Base-by-base conservation (phyloP, 805 yeast genomes). In the Metschnikowia kofuensis region DNA sequence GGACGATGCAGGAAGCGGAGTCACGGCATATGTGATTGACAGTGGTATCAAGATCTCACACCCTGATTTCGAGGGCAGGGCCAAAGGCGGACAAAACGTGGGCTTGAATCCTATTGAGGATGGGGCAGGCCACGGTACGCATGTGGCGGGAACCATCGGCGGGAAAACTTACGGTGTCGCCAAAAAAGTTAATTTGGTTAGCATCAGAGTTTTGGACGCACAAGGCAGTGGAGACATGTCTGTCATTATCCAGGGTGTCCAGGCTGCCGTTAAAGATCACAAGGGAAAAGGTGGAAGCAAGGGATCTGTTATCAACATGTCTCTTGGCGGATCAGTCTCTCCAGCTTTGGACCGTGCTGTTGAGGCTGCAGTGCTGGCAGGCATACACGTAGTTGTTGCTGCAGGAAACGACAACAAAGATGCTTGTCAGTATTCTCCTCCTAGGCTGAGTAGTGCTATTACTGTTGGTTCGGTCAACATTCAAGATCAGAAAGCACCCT, bases 401-500 rank as follows among this genome's bases (percentile, higher is more conserved):
- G 97, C 97, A 30, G 98, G 97, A 72, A 91, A 92, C 68, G 96
- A 87, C 64, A 85, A 87, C 66, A 87, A 84, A 59, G 96, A 91
- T 67, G 96, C 98, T 48, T 92, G 98, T 78, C 80, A 83, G 67
- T 80, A 83, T 46, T 90, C 97, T 6, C 98, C 98, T 45, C 96
- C 97, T 42, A 78, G 90, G 48, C 91, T 95, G 40, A 84, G 77
- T 55, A 79, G 79, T 48, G 89, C 96, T 40, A 80, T 92, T 61
- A 89, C 97, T 41, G 98, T 92, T 44, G 99, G 97, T 68, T 98
- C 99, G 21, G 84, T 96, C 11, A 87, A 95, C 49, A 77, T 87
- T 59, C 80, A 87, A 45, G 98, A 94, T 65, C 76, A 82, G 46
- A 89, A 96, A 76, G 98, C 99, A 27, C 84, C 85, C 70, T 94